Evolutionary conservation across 192 early-diverging fungal genomes (phyloP), one percentile per base, ranked within the genome.

Genomic region (Endogone sp.): DNA sequence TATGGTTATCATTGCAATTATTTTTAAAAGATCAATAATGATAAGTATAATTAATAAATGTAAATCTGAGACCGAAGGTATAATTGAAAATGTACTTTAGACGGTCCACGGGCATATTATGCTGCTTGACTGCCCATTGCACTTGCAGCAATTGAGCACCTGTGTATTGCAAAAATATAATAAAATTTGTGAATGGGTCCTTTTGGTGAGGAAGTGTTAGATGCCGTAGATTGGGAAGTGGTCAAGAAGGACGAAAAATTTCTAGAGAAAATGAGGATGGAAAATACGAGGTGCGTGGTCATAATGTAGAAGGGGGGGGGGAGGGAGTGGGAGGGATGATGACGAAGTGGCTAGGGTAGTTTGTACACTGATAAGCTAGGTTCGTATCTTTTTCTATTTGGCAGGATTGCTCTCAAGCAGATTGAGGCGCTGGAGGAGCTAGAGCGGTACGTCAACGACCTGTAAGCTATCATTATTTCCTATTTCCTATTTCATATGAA

Each of bases 261-360:
- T 73, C 74, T 90, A 67, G 83, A 88, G 37, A 85, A 81, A 64
- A 75, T 91, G 54, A 83, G 83, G 66, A 79, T 76, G 56, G 77
- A 78, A n/a, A 91, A 90, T 64, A 81, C 83, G 75, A 90, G 81
- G 84, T 88, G 59, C 66, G 68, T 66, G 25, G 21, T 21, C 4
- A 3, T 22, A 25, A 27, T 13, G 29, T 2, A 11, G 62, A 20
- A 3, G 29, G 16, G 60, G 3, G 75, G 65, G 57, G 70, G 65
- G n/a, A n/a, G n/a, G n/a, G 10, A 60, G 72, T 9, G 67, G 72
- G 32, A 74, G 62, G 4, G 67, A 67, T 22, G 63, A 74, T 8
- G 62, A 63, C 62, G 69, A 65, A 63, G 63, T 73, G 24, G 76
- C 73, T 2, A n/a, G 3, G 62, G 16, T 32, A n/a, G 60, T 75